These are phyloP conservation scores for Camellia oleifera DNA, from an alignment of 179 eudicot species.

Conservation along the genomic window DNA sequence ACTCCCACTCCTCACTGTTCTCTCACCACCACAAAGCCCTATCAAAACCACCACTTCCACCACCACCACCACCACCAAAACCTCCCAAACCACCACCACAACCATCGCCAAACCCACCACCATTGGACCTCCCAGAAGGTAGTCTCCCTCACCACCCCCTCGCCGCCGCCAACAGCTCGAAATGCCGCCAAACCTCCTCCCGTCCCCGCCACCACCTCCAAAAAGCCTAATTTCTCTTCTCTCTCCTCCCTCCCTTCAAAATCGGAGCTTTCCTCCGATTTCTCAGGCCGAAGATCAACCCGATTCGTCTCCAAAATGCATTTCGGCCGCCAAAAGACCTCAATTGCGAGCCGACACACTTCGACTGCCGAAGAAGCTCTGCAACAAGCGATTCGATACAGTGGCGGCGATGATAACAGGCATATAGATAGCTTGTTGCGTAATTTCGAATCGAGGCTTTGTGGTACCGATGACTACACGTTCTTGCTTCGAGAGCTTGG, in stretches of 20 bases:
- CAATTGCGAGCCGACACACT: slow-evolving; percentile 56
- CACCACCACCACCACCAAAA: slow-evolving; percentile 17
- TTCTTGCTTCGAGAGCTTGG: slow-evolving; percentile 80
- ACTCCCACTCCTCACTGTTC: slow-evolving; percentile 75
- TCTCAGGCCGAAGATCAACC: slow-evolving; percentile 78
- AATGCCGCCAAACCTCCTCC: slow-evolving; percentile 27
- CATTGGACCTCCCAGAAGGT: slow-evolving; percentile 31
- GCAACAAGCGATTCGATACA: slow-evolving; percentile 25
- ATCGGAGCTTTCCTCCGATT: slow-evolving; percentile 64
- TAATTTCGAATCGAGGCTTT: slow-evolving; percentile 45
- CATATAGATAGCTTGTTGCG: slow-evolving; percentile 35
- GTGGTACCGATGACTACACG: slow-evolving; percentile 70
- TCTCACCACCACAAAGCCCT: slow-evolving; percentile 65
- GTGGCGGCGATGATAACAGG: slow-evolving; percentile 19
- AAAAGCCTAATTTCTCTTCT: slow-evolving; percentile 29
- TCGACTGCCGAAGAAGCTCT: slow-evolving; percentile 60
- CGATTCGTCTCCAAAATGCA: slow-evolving; percentile 88
- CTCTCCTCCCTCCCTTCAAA: slow-evolving; percentile 39
- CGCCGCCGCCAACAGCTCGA: not conserved
- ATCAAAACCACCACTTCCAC: slow-evolving; percentile 37
- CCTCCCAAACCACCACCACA: slow-evolving; percentile 26
- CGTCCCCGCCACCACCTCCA: slow-evolving; percentile 10
- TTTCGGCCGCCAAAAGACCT: slow-evolving; percentile 61
- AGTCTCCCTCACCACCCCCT: slow-evolving; percentile 26
- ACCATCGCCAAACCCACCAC: slow-evolving; percentile 25